phyloP scores from a whole-genome alignment of 2,329 filamentous ascomycete genomes.

The Apiospora pterosperma region DNA sequence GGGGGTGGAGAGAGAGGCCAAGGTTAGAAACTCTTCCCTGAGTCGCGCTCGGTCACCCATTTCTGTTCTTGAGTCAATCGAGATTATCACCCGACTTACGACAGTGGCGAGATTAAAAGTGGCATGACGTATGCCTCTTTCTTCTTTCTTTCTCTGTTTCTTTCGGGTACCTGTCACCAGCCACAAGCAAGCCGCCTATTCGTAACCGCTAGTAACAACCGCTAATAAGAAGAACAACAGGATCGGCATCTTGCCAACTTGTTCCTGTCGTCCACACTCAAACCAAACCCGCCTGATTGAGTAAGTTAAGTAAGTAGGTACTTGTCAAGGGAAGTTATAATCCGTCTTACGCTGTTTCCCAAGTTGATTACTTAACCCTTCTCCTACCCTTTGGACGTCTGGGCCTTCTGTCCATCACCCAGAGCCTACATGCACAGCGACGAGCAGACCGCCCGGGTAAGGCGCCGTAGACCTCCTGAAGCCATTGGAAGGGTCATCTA shows the following conservation, averaged over 20 bases:
- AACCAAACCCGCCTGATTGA: no score
- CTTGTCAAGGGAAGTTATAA: no score
- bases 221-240: no score
- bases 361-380: background rate
- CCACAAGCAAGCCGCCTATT: no score
- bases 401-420: background rate
- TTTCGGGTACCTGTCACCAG: no score
- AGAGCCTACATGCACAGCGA: background rate
- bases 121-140: no score
- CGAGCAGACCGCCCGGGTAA: constrained; percentile 39
- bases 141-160: no score
- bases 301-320: no score
- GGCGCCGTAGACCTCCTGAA: constrained; percentile 48
- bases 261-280: no score
- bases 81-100: background rate
- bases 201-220: no score
- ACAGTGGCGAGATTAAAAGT: no score
- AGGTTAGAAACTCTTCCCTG: background rate
- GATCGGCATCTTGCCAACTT: no score
- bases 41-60: background rate
- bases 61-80: background rate
- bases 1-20: background rate
- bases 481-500: constrained; percentile 41
- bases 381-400: background rate
- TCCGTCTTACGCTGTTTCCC: background rate